Base-by-base conservation (phyloP, 257 asterid genomes). In the Paulownia fortunei region DNA sequence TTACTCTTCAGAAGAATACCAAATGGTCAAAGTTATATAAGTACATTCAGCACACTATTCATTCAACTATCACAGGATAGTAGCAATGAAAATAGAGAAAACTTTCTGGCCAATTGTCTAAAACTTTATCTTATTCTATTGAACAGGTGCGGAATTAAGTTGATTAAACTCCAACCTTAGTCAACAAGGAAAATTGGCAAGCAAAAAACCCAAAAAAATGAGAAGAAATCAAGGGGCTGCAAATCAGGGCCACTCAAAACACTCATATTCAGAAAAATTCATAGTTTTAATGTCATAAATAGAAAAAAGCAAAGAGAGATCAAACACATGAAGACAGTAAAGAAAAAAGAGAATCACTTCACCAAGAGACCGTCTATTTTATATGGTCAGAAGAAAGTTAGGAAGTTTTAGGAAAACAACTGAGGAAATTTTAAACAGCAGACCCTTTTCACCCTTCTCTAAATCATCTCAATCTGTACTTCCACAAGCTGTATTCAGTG, bases 121-220 rank as follows among this genome's bases (percentile, higher is more conserved):
- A 26, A 49, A 16, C 2, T 34, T 15, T 49, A n/a, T 79, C 39
- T 10, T 16, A 36, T 13, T 19, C 44, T 42, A 32, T 2, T 65
- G 68, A 73, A 52, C 65, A 75, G 21, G 36, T 54, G 56, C n/a
- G 51, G 24, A 39, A 51, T n/a, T 10, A 46, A 30, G 73, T 76
- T 60, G 30, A 52, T 32, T 37, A 8, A 54, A 23, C 46, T 18
- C 26, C 46, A 71, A 34, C 8, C 36, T 15, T 5, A 65, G 80
- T 51, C 66, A 60, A 15, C 27, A 21, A 71, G 41, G 18, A 71
- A 71, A 26, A 52, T 23, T 72, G 51, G 41, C n/a, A 13, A 15
- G 68, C 34, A 36, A 61, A 60, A 68, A 79, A 3, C 72, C 58
- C 36, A 66, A 47, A 23, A 56, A 72, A 52, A 30, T 0, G 12